phyloP scores from a whole-genome alignment of 2,329 filamentous ascomycete species.

The Cucurbitaria berberidis region DNA sequence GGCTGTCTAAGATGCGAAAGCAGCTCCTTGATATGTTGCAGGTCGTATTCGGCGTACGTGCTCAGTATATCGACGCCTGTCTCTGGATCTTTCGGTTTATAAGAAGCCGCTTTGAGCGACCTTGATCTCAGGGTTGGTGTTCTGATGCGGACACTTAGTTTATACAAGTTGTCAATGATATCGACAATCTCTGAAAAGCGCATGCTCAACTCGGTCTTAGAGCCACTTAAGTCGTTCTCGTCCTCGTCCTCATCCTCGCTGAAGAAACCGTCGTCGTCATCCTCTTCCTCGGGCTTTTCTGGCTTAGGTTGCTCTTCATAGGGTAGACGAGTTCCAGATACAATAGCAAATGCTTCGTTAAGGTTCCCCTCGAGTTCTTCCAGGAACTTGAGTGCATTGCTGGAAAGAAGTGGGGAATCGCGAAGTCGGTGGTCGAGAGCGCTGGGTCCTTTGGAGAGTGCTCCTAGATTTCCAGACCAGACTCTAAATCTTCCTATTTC shows the following conservation, averaged over 20 bases:
- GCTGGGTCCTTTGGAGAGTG: slow-evolving; percentile 46
- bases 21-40: slow-evolving; percentile 38
- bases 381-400: slow-evolving; percentile 43
- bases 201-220: slow-evolving; percentile 42
- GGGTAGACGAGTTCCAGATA: slow-evolving; percentile 38
- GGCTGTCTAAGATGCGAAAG: slow-evolving; percentile 30
- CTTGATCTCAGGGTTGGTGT: slow-evolving; percentile 42
- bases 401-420: slow-evolving; percentile 43
- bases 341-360: slow-evolving; percentile 32
- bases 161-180: slow-evolving; percentile 48
- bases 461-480: slow-evolving; percentile 46
- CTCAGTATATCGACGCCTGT: slow-evolving; percentile 44
- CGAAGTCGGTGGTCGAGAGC: slow-evolving; percentile 47
- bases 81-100: slow-evolving; percentile 42
- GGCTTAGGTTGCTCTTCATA: slow-evolving; percentile 39
- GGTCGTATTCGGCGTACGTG: slow-evolving; percentile 41
- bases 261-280: slow-evolving; percentile 37
- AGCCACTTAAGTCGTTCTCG: slow-evolving; percentile 21
- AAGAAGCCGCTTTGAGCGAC: slow-evolving; percentile 45
- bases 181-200: slow-evolving; percentile 46
- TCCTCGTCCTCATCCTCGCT: slow-evolving; percentile 39
- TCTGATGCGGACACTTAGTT: slow-evolving; percentile 46
- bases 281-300: slow-evolving; percentile 19
- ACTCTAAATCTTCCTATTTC: slow-evolving; percentile 47
- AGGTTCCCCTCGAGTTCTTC: slow-evolving; percentile 42